Percentiles rank a stretch among this genome's conserved stretches.
These are phyloP conservation scores for Mrakiaceae sp. DNA, from an alignment of 1,284 basidiomycete genomes.

Conservation along the genomic window DNA sequence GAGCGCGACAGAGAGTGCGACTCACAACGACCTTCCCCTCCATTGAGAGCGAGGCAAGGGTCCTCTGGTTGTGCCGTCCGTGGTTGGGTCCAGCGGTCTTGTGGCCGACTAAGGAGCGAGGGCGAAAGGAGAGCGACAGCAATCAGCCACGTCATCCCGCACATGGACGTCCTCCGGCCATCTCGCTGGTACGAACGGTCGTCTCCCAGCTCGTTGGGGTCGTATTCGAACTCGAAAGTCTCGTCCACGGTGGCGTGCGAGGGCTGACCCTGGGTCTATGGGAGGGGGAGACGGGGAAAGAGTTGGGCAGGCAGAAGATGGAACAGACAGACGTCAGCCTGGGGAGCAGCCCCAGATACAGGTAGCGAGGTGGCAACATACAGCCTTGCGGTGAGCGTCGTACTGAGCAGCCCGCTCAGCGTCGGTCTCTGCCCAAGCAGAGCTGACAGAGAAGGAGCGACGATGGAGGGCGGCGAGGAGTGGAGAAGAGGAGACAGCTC, in stretches of 20 bases:
- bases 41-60: conserved; percentile 30
- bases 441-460: too few species aligned
- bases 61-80: conserved; percentile 31
- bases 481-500: too few species aligned
- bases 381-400: conserved; percentile 28
- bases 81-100: conserved; percentile 26
- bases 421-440: neutral
- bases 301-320: neutral
- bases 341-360: neutral
- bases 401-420: conserved; percentile 15
- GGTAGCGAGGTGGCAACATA: conserved; percentile 1
- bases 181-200: neutral
- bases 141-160: neutral
- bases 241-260: conserved; percentile 25
- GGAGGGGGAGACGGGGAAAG: neutral
- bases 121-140: neutral
- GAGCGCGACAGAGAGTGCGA: neutral
- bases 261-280: conserved; percentile 18
- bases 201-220: conserved; percentile 20
- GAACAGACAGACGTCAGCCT: neutral
- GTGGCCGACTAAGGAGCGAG: conserved; percentile 23
- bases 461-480: too few species aligned
- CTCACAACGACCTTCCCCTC: conserved; percentile 15
- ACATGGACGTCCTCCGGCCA: neutral
- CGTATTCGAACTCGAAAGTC: conserved; percentile 23